Evolutionary conservation across 148 eudicot species (phyloP).

Genomic region (Beta vulgaris): DNA sequence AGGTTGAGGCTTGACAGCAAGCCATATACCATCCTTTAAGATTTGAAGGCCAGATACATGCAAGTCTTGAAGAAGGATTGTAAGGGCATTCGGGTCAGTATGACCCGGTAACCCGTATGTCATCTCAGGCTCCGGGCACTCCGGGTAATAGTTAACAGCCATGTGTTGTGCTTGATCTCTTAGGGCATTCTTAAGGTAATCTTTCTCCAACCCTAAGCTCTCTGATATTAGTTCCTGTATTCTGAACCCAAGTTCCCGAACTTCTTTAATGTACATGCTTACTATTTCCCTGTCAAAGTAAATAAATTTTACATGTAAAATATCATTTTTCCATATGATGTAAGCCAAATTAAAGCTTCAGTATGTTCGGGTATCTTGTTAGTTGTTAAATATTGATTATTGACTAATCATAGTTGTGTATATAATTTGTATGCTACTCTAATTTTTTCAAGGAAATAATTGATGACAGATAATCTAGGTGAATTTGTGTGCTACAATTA

Average conservation of each 20-base stretch:
- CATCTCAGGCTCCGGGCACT: constrained; percentile 83
- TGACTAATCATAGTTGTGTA: too few relatives aligned
- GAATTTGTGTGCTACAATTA: too few relatives aligned
- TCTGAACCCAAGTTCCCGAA: constrained; percentile 63
- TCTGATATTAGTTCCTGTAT: constrained; percentile 71
- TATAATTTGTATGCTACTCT: too few relatives aligned
- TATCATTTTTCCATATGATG: too few relatives aligned
- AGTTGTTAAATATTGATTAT: too few relatives aligned
- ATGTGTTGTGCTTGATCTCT: constrained; percentile 93
- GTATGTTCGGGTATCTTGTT: too few relatives aligned
- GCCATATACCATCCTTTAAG: constrained; percentile 69
- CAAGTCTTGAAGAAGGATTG: constrained; percentile 79
- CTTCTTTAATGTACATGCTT: constrained; percentile 55
- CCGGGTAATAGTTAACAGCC: constrained; percentile 89
- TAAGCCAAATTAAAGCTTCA: too few relatives aligned
- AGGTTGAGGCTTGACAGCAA: constrained; percentile 69
- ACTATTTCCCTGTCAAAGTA: constrained; percentile 47
- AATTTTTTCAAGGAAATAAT: too few relatives aligned
- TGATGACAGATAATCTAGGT: too few relatives aligned
- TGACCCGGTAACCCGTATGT: constrained; percentile 88
- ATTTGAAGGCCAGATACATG: constrained; percentile 79
- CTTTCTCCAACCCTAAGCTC: constrained; percentile 70
- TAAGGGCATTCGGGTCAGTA: constrained; percentile 90
- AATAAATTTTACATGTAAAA: neutral
- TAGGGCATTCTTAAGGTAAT: constrained; percentile 43